phyloP scores from a whole-genome alignment of 148 eudicot genomes.

The Linanthus parryae region DNA sequence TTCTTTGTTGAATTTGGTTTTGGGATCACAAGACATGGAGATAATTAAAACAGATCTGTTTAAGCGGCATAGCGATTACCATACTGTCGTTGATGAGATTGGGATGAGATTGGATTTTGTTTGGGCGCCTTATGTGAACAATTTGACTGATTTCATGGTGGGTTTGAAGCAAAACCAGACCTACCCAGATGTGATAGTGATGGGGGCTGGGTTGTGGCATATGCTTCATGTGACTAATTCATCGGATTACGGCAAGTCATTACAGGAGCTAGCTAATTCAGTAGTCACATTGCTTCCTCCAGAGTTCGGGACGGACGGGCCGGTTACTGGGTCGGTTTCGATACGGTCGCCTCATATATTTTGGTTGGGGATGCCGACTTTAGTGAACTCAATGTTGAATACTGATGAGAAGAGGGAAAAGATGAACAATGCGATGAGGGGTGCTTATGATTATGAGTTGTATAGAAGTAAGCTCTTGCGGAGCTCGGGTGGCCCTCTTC shows the following conservation, averaged over 20 bases:
- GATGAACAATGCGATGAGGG: conserved; percentile 44
- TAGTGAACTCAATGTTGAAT: conserved; percentile 77
- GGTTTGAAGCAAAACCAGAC: conserved; percentile 34
- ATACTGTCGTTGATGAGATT: conserved; percentile 45
- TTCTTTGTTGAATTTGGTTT: conserved; percentile 6
- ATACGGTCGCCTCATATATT: conserved; percentile 59
- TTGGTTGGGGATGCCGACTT: conserved; percentile 82
- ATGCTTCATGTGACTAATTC: conserved; percentile 71
- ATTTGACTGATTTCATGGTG: conserved; percentile 41
- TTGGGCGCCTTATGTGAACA: conserved; percentile 78
- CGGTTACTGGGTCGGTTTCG: conserved; percentile 13
- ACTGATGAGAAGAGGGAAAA: conserved; percentile 76
- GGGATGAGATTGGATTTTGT: conserved; percentile 82
- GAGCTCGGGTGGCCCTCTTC: conserved; percentile 57
- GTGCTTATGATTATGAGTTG: conserved; percentile 43
- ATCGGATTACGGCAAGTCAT: conserved; percentile 38
- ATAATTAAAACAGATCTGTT: conserved; percentile 51
- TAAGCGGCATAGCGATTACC: conserved; percentile 88
- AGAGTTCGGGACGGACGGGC: conserved; percentile 14
- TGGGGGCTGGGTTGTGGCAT: conserved; percentile 98
- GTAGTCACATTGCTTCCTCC: conserved; percentile 39
- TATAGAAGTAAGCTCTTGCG: conserved; percentile 52
- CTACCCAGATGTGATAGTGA: conserved; percentile 72
- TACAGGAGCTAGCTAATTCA: conserved; percentile 40
- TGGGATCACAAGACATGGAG: conserved; percentile 3